These are phyloP conservation scores for Blastocystis hominis DNA, from an alignment of 352 stramenopile species.

Conservation along the genomic window DNA sequence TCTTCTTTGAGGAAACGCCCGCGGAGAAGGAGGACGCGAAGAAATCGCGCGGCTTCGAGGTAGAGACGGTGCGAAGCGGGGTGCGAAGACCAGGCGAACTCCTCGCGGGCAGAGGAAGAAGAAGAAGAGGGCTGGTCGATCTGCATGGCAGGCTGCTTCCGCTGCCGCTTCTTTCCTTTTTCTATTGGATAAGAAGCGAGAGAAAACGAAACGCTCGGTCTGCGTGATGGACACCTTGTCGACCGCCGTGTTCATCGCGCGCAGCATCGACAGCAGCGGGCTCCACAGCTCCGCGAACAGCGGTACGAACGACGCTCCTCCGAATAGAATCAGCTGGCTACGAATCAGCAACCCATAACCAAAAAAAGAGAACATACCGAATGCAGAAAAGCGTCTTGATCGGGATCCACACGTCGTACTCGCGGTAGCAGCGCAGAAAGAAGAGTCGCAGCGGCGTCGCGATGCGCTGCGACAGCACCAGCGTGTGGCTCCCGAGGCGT, in stretches of 20 bases:
- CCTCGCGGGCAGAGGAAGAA: not conserved
- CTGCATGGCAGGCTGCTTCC: not conserved
- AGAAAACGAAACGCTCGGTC: not conserved
- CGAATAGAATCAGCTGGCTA: not conserved
- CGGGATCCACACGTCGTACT: not conserved
- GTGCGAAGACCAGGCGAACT: not conserved
- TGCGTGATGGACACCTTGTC: conserved; percentile 16
- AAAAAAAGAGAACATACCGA: not conserved
- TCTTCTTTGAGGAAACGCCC: not conserved
- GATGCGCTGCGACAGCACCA: not conserved
- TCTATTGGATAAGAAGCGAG: not conserved
- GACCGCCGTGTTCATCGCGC: not conserved
- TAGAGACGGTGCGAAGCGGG: not conserved
- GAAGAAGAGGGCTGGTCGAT: not conserved
- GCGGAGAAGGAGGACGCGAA: not conserved
- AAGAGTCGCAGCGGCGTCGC: not conserved
- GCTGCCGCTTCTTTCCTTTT: not conserved
- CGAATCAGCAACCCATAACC: not conserved
- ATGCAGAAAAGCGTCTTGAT: not conserved
- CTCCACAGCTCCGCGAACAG: not conserved
- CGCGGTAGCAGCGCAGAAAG: conserved; percentile 37
- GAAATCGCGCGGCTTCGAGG: not conserved
- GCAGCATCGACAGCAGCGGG: not conserved
- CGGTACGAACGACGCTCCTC: not conserved
- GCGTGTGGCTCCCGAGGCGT: not conserved